phyloP scores from a whole-genome alignment of 208 protist species.

The Leishmania guyanensis region DNA sequence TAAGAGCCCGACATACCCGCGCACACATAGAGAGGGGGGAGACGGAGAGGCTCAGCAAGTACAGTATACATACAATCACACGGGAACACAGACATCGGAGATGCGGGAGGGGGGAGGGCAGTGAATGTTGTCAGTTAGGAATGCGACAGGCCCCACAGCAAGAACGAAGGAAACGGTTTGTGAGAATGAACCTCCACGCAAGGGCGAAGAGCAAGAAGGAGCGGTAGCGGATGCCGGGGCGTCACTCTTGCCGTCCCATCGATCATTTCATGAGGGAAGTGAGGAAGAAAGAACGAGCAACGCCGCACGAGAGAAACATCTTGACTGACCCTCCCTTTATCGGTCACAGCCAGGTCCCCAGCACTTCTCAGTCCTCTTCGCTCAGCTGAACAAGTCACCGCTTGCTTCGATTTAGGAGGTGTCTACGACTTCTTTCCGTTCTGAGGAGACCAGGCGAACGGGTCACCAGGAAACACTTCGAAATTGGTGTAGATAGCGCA shows the following conservation, averaged over 20 bases:
- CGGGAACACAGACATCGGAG: background rate
- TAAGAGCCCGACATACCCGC: background rate
- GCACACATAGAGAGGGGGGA: background rate
- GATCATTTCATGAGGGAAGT: background rate
- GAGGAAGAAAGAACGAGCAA: background rate
- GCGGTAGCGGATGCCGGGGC: background rate
- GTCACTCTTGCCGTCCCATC: background rate
- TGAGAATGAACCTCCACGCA: background rate
- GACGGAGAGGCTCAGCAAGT: background rate
- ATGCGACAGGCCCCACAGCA: background rate
- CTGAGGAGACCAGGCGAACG: constrained; percentile 3
- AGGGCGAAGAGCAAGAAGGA: background rate
- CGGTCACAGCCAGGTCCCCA: background rate
- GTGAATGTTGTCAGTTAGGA: background rate
- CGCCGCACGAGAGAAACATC: background rate
- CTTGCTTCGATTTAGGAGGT: constrained; percentile 7
- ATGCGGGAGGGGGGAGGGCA: background rate
- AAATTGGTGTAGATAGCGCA: constrained; percentile 9
- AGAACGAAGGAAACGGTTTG: background rate
- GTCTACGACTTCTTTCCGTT: constrained; percentile 10
- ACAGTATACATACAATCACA: constrained; percentile 5
- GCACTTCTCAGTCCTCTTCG: background rate
- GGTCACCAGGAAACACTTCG: constrained; percentile 21
- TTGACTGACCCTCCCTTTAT: background rate
- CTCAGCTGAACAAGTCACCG: background rate